Percentiles rank a stretch among this genome's conserved stretches.
phyloP scores from a whole-genome alignment of 805 yeast species.

The Starmerella stellata region DNA sequence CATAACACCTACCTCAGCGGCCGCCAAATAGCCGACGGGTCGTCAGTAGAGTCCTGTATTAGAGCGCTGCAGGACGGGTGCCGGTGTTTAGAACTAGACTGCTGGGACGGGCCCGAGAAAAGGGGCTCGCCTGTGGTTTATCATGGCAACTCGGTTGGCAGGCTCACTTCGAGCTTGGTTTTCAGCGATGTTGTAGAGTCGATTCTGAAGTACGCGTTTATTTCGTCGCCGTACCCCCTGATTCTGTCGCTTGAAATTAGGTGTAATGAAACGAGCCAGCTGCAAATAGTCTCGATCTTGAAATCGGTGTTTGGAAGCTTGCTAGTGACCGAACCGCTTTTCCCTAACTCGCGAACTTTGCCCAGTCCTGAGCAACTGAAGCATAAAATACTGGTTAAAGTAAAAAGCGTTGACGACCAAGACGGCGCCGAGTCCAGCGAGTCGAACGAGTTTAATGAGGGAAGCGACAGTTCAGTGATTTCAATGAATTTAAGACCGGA shows the following conservation, averaged over 20 bases:
- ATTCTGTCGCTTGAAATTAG: constrained; percentile 72
- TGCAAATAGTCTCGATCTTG: constrained; percentile 35
- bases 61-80: constrained; percentile 81
- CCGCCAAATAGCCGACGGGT: constrained; percentile 67
- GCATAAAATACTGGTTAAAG: constrained; percentile 58
- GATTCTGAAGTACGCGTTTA: constrained; percentile 70
- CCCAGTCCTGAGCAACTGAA: constrained; percentile 64
- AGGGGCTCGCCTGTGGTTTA: constrained; percentile 52
- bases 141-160: constrained; percentile 51
- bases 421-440: neutral
- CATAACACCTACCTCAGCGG: constrained; percentile 88
- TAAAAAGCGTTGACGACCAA: constrained; percentile 27
- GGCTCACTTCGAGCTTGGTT: constrained; percentile 53
- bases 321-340: constrained; percentile 30
- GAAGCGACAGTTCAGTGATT: constrained; percentile 1
- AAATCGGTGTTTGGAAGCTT: constrained; percentile 41
- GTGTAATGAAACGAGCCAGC: constrained; percentile 54
- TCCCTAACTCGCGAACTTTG: constrained; percentile 21
- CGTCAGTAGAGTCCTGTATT: constrained; percentile 80
- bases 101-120: constrained; percentile 72
- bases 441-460: neutral
- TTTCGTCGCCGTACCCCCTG: constrained; percentile 71
- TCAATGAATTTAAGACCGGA: neutral
- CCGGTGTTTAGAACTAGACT: constrained; percentile 82
- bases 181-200: constrained; percentile 52